These are phyloP conservation scores for Cladorrhinum sp. DNA, from an alignment of 2,329 filamentous ascomycete species.

Conservation along the genomic window DNA sequence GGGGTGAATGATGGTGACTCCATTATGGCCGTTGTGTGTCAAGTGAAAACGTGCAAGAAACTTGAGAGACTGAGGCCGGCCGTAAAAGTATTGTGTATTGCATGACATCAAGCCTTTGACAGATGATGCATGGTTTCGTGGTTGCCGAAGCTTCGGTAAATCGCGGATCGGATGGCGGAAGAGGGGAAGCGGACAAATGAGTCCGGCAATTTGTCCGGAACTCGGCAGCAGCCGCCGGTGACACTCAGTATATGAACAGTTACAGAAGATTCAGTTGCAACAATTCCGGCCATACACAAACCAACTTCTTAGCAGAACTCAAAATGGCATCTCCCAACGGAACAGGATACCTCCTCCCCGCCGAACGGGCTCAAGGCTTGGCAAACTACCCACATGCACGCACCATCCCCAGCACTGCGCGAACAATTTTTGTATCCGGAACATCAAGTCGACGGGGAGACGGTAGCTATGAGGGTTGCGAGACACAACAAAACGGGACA, in stretches of 20 bases:
- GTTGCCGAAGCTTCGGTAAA: constrained; percentile 12
- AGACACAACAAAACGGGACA: constrained; percentile 25
- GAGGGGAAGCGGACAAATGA: background rate
- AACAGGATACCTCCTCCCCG: constrained; percentile 31
- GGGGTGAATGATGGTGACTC: background rate
- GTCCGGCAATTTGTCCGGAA: background rate
- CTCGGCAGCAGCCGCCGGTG: background rate
- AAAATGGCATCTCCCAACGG: constrained; percentile 30
- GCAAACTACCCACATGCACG: constrained; percentile 38
- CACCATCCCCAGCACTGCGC: constrained; percentile 25
- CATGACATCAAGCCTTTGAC: background rate
- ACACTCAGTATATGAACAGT: too few relatives aligned
- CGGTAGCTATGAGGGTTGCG: constrained; percentile 34
- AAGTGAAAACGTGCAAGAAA: too few relatives aligned
- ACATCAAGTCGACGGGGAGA: constrained; percentile 35
- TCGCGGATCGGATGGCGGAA: constrained; percentile 22
- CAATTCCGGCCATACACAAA: background rate
- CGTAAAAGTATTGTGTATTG: too few relatives aligned
- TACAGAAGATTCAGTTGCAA: background rate
- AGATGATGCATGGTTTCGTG: background rate
- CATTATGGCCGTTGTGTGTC: background rate
- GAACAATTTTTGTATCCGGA: constrained; percentile 33
- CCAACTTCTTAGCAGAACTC: background rate
- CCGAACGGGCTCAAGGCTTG: constrained; percentile 32
- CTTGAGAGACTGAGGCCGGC: too few relatives aligned